Conservation (phyloP, 2,329 filamentous ascomycete genomes). For the Ceratocystis alfenasii region DNA sequence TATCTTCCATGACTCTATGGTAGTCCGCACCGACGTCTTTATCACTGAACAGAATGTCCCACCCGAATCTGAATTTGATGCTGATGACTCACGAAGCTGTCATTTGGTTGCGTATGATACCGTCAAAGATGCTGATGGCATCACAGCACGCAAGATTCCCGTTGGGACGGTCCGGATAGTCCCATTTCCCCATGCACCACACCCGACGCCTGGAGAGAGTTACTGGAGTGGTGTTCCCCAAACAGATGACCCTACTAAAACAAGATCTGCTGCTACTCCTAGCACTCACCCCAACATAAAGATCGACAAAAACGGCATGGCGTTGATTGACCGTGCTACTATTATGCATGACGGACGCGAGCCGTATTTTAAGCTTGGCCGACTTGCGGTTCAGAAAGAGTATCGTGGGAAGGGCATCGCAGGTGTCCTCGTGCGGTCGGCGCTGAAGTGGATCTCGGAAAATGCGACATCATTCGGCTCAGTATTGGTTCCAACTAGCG, state of each 20-base stretch:
- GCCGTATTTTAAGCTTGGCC: slow-evolving; percentile 70
- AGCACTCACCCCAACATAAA: slow-evolving; percentile 22
- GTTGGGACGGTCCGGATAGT: slow-evolving; percentile 71
- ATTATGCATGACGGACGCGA: slow-evolving; percentile 50
- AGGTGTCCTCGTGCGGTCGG: slow-evolving; percentile 52
- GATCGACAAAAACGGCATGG: slow-evolving; percentile 19
- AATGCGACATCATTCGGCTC: slow-evolving; percentile 43
- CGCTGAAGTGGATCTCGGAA: slow-evolving; percentile 52
- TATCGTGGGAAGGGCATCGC: slow-evolving; percentile 57
- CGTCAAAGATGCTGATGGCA: slow-evolving; percentile 24
- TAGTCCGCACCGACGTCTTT: slow-evolving; percentile 49
- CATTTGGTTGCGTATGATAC: slow-evolving; percentile 81
- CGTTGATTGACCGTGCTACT: slow-evolving; percentile 34
- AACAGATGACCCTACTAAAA: slow-evolving; percentile 10
- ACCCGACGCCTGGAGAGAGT: slow-evolving; percentile 42
- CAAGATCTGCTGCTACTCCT: no score
- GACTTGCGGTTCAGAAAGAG: slow-evolving; percentile 56
- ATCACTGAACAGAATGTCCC: slow-evolving; percentile 47
- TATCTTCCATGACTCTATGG: slow-evolving; percentile 52
- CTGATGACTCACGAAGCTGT: slow-evolving; percentile 64
- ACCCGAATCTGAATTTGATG: slow-evolving; percentile 62
- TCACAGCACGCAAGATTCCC: slow-evolving; percentile 38
- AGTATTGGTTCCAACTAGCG: slow-evolving; percentile 31
- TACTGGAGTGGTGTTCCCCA: slow-evolving; percentile 38
- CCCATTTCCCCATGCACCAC: slow-evolving; percentile 61